A percentile compares a stretch with the other conserved stretches of the same genome.
phyloP scores from a whole-genome alignment of 345 rosid genomes.

The Murraya paniculata region DNA sequence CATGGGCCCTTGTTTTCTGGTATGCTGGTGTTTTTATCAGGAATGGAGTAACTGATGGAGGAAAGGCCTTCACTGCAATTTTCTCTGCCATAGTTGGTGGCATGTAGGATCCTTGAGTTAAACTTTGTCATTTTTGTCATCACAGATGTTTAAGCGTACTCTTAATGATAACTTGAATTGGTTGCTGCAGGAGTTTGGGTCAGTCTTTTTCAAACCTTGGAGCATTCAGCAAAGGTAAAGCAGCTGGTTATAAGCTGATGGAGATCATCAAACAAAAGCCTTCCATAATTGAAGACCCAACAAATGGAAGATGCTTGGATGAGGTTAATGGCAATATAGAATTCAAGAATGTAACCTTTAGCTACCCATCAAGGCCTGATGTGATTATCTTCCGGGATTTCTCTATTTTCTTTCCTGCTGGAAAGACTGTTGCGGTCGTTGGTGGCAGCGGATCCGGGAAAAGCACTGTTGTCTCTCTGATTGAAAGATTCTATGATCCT shows the following conservation, averaged over 20 bases:
- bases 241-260: conserved; percentile 96
- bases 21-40: conserved; percentile 97
- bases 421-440: conserved; percentile 94
- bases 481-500: conserved; percentile 97
- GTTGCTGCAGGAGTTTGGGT: conserved; percentile 85
- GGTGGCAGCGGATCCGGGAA: conserved; percentile 99
- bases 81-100: conserved; percentile 99
- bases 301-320: conserved; percentile 66
- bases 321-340: conserved; percentile 90
- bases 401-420: conserved; percentile 90
- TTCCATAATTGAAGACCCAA: conserved; percentile 68
- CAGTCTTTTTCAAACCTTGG: conserved; percentile 99
- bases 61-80: conserved; percentile 96
- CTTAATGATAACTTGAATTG: not conserved
- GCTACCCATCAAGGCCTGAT: conserved; percentile 98
- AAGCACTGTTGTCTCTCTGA: conserved; percentile 94
- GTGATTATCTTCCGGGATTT: conserved; percentile 84
- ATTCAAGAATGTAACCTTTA: conserved; percentile 85
- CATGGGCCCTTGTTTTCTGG: conserved; percentile 99
- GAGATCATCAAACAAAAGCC: conserved; percentile 94
- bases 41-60: conserved; percentile 93
- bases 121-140: not conserved
- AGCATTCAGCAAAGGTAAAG: conserved; percentile 98
- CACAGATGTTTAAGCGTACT: not conserved
- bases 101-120: conserved; percentile 54